Evolutionary conservation across 1,284 basidiomycete species (phyloP).

Genomic region (Cutaneotrichosporon sp.): DNA sequence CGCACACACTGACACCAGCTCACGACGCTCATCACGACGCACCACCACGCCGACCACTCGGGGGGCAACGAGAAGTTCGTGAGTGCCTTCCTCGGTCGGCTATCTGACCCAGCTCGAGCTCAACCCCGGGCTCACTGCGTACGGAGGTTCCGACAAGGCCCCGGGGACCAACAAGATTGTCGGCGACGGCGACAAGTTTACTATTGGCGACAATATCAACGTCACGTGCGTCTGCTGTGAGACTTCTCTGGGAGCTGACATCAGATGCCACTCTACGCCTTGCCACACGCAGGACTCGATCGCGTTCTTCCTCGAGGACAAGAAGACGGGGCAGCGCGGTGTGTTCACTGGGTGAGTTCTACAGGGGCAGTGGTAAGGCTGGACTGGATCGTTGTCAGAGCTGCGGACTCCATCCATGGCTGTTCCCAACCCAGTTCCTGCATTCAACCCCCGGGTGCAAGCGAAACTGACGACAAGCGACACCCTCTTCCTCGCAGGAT

Average conservation of each 20-base stretch:
- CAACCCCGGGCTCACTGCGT: slow-evolving; percentile 69
- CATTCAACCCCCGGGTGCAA: too few species aligned
- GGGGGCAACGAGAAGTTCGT: slow-evolving; percentile 74
- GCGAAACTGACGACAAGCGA: slow-evolving; percentile 58
- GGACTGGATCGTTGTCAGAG: too few species aligned
- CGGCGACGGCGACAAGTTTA: slow-evolving; percentile 74
- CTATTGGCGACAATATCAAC: slow-evolving; percentile 67
- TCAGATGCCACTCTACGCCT: slow-evolving; percentile 82
- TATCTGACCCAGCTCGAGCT: slow-evolving; percentile 31
- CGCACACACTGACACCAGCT: slow-evolving; percentile 52
- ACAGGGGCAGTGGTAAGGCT: background rate
- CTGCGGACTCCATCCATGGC: too few species aligned
- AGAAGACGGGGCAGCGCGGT: slow-evolving; percentile 63
- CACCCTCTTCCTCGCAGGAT: slow-evolving; percentile 91
- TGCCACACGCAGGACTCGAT: slow-evolving; percentile 98
- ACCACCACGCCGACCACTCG: slow-evolving; percentile 87
- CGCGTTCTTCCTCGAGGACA: slow-evolving; percentile 76
- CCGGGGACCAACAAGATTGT: slow-evolving; percentile 71
- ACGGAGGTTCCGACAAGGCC: slow-evolving; percentile 76
- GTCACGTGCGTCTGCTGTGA: slow-evolving; percentile 61
- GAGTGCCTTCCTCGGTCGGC: slow-evolving; percentile 13
- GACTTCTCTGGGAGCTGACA: background rate
- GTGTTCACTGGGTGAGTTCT: slow-evolving; percentile 78
- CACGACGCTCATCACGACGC: slow-evolving; percentile 77
- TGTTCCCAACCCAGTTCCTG: too few species aligned